A percentile compares a stretch with the other conserved stretches of the same genome.
Evolutionary conservation across 768 basidiomycete genomes (phyloP).

Genomic region (Suillus spraguei): DNA sequence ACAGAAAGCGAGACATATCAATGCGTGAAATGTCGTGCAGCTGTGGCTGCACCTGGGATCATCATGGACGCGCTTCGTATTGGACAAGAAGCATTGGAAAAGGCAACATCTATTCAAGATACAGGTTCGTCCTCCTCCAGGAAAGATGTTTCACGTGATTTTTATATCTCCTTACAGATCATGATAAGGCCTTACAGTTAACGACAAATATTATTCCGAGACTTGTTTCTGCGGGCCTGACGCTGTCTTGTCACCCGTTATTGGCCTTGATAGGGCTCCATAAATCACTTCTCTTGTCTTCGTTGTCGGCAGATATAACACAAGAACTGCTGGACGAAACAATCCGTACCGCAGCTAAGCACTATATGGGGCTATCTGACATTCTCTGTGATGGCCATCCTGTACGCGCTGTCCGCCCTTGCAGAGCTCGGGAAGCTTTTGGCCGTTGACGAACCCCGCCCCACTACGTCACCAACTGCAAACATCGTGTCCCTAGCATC

Average conservation of each 20-base stretch:
- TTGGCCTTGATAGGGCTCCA: conserved; percentile 75
- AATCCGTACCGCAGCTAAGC: conserved; percentile 57
- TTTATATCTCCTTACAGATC: conserved; percentile 44
- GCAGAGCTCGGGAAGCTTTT: conserved; percentile 84
- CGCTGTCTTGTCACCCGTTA: conserved; percentile 75
- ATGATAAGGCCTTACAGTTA: conserved; percentile 55
- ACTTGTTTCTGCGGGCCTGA: conserved; percentile 57
- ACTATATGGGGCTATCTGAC: conserved; percentile 51
- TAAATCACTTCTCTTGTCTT: conserved; percentile 62
- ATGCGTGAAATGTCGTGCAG: conserved; percentile 58
- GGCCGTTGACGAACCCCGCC: conserved; percentile 71
- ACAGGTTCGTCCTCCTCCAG: conserved; percentile 44
- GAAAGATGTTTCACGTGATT: neutral
- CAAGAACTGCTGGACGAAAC: conserved; percentile 64
- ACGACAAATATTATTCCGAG: conserved; percentile 69
- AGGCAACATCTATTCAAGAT: conserved; percentile 64
- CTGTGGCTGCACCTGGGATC: conserved; percentile 49
- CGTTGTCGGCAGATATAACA: conserved; percentile 42
- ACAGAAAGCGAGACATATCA: conserved; percentile 50
- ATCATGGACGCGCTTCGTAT: conserved; percentile 66
- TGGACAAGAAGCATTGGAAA: conserved; percentile 75
- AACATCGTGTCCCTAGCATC: conserved; percentile 60
- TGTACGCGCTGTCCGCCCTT: conserved; percentile 67
- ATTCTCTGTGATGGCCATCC: conserved; percentile 74
- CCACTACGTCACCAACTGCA: conserved; percentile 28